Conservation (phyloP, 1,284 basidiomycete genomes). For the Coniferiporia sulphurascens region DNA sequence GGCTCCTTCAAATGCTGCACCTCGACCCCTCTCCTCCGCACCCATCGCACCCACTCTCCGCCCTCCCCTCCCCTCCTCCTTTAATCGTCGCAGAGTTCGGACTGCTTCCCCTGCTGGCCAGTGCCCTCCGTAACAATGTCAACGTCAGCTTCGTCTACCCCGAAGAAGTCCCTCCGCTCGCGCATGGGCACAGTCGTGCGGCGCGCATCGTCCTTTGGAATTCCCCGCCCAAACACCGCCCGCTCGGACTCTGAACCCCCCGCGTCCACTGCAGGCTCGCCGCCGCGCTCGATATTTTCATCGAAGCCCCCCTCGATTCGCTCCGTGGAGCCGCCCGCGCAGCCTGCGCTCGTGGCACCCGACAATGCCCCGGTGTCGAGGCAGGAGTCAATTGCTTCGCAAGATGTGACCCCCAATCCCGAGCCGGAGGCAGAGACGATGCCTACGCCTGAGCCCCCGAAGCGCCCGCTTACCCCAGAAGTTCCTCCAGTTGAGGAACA, state of each 20-base stretch:
- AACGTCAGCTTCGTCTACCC: not conserved
- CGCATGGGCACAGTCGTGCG: conserved; percentile 42
- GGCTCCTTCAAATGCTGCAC: conserved; percentile 12
- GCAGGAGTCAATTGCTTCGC: conserved; percentile 21
- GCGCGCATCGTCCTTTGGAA: conserved; percentile 41
- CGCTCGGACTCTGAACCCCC: conserved; percentile 20
- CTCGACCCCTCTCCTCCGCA: not conserved
- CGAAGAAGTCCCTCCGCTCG: conserved; percentile 26
- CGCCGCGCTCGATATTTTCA: not conserved
- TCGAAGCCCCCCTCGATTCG: conserved; percentile 9
- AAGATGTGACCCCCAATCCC: not conserved
- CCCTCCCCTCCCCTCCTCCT: not conserved
- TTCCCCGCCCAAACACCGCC: conserved; percentile 30
- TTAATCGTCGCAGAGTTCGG: not conserved
- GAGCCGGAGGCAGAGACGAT: not conserved
- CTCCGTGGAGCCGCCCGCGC: not conserved
- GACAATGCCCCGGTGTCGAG: conserved; percentile 18
- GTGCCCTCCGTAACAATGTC: not conserved
- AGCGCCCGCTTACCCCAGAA: not conserved
- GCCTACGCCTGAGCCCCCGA: conserved; percentile 6
- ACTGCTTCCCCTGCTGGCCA: too few species aligned
- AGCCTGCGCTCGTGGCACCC: not conserved
- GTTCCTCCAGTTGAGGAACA: not conserved
- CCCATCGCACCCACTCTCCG: conserved; percentile 1
- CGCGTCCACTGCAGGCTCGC: not conserved